These are phyloP conservation scores for Plasmodium ovale DNA, from an alignment of 169 alveolate genomes.

Conservation along the genomic window DNA sequence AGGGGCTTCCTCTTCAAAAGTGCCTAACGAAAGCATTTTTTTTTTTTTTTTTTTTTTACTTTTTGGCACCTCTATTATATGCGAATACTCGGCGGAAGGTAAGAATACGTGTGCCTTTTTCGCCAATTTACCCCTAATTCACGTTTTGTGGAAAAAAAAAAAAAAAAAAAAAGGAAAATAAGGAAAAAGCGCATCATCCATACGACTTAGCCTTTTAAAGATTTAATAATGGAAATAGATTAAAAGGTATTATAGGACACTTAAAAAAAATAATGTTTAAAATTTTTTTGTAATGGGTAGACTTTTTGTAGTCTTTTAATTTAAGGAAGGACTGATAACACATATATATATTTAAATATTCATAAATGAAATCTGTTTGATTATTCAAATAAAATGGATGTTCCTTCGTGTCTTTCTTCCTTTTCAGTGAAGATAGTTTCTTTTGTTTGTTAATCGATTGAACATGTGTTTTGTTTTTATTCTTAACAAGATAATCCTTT, in stretches of 20 bases:
- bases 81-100: neutral
- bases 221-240: slow-evolving; percentile 61
- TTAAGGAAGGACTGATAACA: slow-evolving; percentile 42
- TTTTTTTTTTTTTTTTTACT: too few species aligned
- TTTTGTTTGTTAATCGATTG: neutral
- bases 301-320: slow-evolving; percentile 38
- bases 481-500: slow-evolving; percentile 19
- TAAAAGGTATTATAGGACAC: slow-evolving; percentile 60
- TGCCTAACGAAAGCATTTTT: too few species aligned
- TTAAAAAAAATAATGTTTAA: slow-evolving; percentile 44
- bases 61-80: too few species aligned
- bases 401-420: neutral
- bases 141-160: neutral
- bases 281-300: slow-evolving; percentile 51
- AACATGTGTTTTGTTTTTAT: neutral
- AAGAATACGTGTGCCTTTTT: neutral
- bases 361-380: slow-evolving; percentile 66
- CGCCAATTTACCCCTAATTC: neutral
- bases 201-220: too few species aligned
- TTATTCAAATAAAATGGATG: slow-evolving; percentile 40
- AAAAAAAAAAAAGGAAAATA: neutral
- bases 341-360: slow-evolving; percentile 73
- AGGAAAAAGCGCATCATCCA: neutral
- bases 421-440: neutral
- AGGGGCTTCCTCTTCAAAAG: too few species aligned